These are phyloP conservation scores for Bipolaris cookei DNA, from an alignment of 2,329 filamentous ascomycete species.

Conservation along the genomic window DNA sequence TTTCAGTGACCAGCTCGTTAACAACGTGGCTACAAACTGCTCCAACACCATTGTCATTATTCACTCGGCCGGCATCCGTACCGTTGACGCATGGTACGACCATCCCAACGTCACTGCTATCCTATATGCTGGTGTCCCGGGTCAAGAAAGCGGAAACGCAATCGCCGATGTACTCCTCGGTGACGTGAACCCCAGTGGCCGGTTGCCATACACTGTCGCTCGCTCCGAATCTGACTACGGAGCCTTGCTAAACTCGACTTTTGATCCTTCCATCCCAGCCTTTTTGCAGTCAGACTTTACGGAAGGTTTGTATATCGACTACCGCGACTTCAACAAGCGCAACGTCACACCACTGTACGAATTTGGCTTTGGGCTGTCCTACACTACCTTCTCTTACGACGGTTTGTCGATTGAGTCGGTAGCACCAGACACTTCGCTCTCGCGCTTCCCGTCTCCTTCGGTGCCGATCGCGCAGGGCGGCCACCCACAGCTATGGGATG, in stretches of 20 bases:
- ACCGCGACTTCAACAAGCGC: constrained; percentile 72
- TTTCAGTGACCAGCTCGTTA: constrained; percentile 46
- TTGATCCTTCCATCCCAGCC: constrained; percentile 57
- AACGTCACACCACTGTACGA: constrained; percentile 73
- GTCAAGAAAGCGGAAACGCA: constrained; percentile 79
- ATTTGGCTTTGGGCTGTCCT: constrained; percentile 77
- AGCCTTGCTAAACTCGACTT: constrained; percentile 59
- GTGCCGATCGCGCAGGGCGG: constrained; percentile 40
- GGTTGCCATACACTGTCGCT: constrained; percentile 80
- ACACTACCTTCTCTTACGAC: constrained; percentile 76
- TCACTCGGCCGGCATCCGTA: constrained; percentile 62
- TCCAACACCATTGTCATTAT: constrained; percentile 59
- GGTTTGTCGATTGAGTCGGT: constrained; percentile 62
- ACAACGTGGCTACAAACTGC: constrained; percentile 55
- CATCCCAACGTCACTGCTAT: not conserved
- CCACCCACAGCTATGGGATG: constrained; percentile 65
- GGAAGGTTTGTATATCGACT: constrained; percentile 82
- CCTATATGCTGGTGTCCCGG: constrained; percentile 70
- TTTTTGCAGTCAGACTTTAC: constrained; percentile 75
- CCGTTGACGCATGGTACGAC: constrained; percentile 59
- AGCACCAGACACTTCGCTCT: constrained; percentile 51
- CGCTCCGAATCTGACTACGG: constrained; percentile 71
- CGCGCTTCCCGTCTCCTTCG: constrained; percentile 18
- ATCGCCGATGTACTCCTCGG: constrained; percentile 82
- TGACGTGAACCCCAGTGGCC: constrained; percentile 73